Evolutionary conservation across 257 asterid genomes (phyloP).

Genomic region (Primulina huaijiensis): DNA sequence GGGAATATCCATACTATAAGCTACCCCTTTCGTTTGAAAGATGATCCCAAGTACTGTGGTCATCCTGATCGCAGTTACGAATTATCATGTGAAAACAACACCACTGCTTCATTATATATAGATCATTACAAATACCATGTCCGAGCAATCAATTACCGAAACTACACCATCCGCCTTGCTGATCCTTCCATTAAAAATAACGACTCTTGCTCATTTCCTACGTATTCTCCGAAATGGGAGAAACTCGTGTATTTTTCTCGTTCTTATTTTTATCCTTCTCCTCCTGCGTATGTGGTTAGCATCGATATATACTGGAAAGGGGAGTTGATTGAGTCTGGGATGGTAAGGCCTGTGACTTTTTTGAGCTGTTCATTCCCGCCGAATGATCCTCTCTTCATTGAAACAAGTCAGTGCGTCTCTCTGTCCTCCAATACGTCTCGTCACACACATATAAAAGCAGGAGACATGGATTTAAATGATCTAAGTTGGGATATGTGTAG

Average conservation of each 20-base stretch:
- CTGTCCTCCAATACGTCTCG: not conserved
- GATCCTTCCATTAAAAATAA: slow-evolving; percentile 26
- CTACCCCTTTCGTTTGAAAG: slow-evolving; percentile 40
- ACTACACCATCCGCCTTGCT: slow-evolving; percentile 27
- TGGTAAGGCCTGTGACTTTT: not conserved
- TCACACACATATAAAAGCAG: slow-evolving; percentile 25
- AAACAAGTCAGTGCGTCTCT: slow-evolving; percentile 8
- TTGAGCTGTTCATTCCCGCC: slow-evolving; percentile 16
- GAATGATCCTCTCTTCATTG: slow-evolving; percentile 14
- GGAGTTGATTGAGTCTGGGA: too few species aligned
- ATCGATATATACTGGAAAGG: not conserved
- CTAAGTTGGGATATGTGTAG: slow-evolving; percentile 11
- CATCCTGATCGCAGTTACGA: slow-evolving; percentile 15
- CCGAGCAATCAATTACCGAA: slow-evolving; percentile 28
- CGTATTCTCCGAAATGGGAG: not conserved
- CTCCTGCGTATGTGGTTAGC: not conserved
- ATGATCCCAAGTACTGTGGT: slow-evolving; percentile 46
- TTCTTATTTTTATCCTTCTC: not conserved
- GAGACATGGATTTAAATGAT: not conserved
- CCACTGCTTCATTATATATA: slow-evolving; percentile 14
- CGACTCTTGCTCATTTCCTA: slow-evolving; percentile 19
- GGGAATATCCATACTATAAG: slow-evolving; percentile 34
- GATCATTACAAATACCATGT: slow-evolving; percentile 25
- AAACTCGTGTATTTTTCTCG: not conserved
- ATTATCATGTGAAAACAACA: slow-evolving; percentile 33